Base-by-base conservation (phyloP, 805 yeast species). In the Candida golubevii region DNA sequence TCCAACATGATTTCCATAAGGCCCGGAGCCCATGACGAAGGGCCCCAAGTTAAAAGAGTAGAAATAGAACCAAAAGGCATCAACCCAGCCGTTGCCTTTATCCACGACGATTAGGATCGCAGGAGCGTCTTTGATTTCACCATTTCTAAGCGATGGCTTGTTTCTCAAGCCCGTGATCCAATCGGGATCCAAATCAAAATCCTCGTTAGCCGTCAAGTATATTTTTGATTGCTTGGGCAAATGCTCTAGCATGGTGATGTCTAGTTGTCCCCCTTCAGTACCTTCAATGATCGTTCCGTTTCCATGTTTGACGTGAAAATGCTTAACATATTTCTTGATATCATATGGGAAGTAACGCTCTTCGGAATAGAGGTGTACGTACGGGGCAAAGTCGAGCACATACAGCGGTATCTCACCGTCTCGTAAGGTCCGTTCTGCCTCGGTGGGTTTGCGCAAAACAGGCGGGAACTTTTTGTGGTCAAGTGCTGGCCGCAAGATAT, bases 1-100 rank as follows among this genome's bases (percentile, higher is more conserved):
- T 7, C 98, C 99, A 30, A 93, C 81, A 60, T 91, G 99, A 61
- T 91, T 86, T 0, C 99, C 99, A 70, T 85, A 93, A 0, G 99
- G 99, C 0, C 99, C 99, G 32, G 79, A 77, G 3, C 98, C 98
- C 97, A 91, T 89, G 8, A 91, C 97, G 66, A 83, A 91, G 0
- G 99, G 97, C 0, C 99, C 99, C 51, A 87, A 70, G 60, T 91
- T 91, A 70, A 91, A 91, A 1, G 96, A 84, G 61, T 93, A 91
- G 60, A 91, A 91, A 60, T 88, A 90, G 62, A 91, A 93, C 97
- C 98, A 91, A 61, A 79, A 91, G 0, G 97, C 88, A 61, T 91
- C 99, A 0, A 90, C 85, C 88, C 93, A 83, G 3, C 96, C 96
- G 54, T 88, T 85, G 1, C 96, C 97, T 60, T 89, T 90, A 58